These are phyloP conservation scores for Leccinum subgranulosum DNA, from an alignment of 768 basidiomycete species.

Conservation along the genomic window DNA sequence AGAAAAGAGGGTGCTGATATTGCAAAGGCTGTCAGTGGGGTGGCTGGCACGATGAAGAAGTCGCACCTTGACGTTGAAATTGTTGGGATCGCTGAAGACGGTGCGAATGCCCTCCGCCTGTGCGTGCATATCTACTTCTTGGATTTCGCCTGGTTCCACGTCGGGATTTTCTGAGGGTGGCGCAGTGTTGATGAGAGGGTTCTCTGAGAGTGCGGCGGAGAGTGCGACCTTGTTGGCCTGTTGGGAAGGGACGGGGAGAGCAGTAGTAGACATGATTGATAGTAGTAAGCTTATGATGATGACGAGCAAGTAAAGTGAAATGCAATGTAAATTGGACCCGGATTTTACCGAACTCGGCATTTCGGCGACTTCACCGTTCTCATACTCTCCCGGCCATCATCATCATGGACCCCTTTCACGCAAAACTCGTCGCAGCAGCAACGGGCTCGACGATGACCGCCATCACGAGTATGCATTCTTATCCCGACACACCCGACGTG, in stretches of 20 bases:
- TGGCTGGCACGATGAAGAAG: neutral
- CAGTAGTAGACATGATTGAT: slow-evolving; percentile 38
- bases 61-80: slow-evolving; percentile 94
- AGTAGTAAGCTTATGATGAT: neutral
- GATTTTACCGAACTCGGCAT: slow-evolving; percentile 22
- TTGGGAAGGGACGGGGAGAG: slow-evolving; percentile 62
- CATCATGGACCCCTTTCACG: slow-evolving; percentile 64
- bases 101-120: slow-evolving; percentile 85
- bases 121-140: slow-evolving; percentile 81
- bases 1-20: slow-evolving; percentile 85
- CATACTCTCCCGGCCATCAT: neutral
- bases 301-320: neutral
- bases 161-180: slow-evolving; percentile 34
- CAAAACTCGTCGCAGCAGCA: slow-evolving; percentile 78
- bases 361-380: neutral
- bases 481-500: neutral
- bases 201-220: slow-evolving; percentile 66
- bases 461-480: slow-evolving; percentile 62
- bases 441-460: slow-evolving; percentile 80
- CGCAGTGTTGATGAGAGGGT: slow-evolving; percentile 26
- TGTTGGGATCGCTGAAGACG: slow-evolving; percentile 88
- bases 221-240: slow-evolving; percentile 80
- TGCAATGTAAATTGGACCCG: slow-evolving; percentile 8
- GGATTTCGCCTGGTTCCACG: slow-evolving; percentile 78
- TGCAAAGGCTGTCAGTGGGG: neutral